Evolutionary conservation across 1,284 basidiomycete species (phyloP).

Genomic region (Irpex lacteus): DNA sequence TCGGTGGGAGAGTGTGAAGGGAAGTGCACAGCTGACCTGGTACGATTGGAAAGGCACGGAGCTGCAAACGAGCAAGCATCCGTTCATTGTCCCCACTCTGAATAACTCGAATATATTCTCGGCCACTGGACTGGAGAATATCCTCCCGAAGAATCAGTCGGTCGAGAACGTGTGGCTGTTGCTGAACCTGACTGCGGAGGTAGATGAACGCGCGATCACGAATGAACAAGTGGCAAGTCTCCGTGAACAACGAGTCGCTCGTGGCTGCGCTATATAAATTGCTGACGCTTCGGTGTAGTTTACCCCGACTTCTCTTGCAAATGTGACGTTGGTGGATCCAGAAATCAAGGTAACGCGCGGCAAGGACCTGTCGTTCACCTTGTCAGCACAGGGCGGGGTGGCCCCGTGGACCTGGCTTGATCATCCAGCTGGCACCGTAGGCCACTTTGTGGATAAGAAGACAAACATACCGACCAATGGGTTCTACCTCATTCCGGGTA

Average conservation of each 20-base stretch:
- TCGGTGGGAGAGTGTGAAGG: constrained; percentile 46
- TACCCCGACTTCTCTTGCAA: constrained; percentile 47
- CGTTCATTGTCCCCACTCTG: constrained; percentile 45
- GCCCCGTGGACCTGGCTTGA: constrained; percentile 60
- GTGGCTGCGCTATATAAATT: neutral
- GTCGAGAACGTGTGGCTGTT: constrained; percentile 48
- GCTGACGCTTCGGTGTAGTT: constrained; percentile 36
- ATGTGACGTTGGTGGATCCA: constrained; percentile 45
- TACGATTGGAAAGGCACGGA: constrained; percentile 52
- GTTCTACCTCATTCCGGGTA: constrained; percentile 52
- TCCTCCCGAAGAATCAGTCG: constrained; percentile 42
- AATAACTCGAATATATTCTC: constrained; percentile 48
- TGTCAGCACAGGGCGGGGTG: constrained; percentile 52
- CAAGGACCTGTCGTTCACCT: constrained; percentile 42
- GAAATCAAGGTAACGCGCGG: constrained; percentile 35
- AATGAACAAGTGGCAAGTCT: constrained; percentile 52
- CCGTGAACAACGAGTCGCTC: neutral
- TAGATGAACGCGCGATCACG: constrained; percentile 40
- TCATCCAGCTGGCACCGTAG: constrained; percentile 51
- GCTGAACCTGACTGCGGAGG: constrained; percentile 47
- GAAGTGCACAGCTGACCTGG: constrained; percentile 52
- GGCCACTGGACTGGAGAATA: constrained; percentile 37
- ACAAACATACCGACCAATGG: constrained; percentile 46
- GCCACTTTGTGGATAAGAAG: constrained; percentile 45
- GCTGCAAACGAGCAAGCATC: constrained; percentile 35